Conservation (phyloP, 805 yeast species). For the Nakazawaea wyomingensis region DNA sequence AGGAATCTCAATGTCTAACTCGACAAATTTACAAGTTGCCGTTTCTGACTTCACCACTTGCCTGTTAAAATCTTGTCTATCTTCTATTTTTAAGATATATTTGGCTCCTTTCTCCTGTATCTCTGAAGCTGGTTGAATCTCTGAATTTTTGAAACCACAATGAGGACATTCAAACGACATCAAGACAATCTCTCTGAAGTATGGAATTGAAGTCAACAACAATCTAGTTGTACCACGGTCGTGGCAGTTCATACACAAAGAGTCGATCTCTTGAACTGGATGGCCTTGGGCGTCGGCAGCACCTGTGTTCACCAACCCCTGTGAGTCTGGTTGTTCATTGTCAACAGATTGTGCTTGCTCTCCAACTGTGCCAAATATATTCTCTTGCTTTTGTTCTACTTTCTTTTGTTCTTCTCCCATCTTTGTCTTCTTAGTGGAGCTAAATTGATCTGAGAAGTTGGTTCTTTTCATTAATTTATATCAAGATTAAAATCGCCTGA, state of each 20-base stretch:
- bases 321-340: conserved; percentile 20
- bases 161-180: conserved; percentile 97
- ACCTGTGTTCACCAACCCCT: conserved; percentile 60
- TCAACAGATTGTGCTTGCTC: conserved; percentile 47
- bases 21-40: conserved; percentile 73
- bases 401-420: conserved; percentile 17
- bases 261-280: conserved; percentile 92
- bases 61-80: conserved; percentile 70
- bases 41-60: conserved; percentile 90
- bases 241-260: conserved; percentile 94
- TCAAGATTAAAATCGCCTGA: no score
- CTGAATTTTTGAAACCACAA: conserved; percentile 86
- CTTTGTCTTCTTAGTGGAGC: conserved; percentile 24
- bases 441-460: neutral
- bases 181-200: conserved; percentile 80
- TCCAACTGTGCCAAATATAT: conserved; percentile 56
- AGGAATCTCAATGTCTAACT: conserved; percentile 90
- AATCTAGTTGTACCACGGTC: conserved; percentile 79
- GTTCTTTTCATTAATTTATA: conserved; percentile 7
- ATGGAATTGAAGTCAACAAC: conserved; percentile 85
- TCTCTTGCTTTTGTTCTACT: conserved; percentile 26
- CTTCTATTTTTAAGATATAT: conserved; percentile 65
- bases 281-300: conserved; percentile 83
- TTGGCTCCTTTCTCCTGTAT: conserved; percentile 86
- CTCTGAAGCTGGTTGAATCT: conserved; percentile 91